Conservation (phyloP, 768 basidiomycete species). For the Pisolithus microcarpus region DNA sequence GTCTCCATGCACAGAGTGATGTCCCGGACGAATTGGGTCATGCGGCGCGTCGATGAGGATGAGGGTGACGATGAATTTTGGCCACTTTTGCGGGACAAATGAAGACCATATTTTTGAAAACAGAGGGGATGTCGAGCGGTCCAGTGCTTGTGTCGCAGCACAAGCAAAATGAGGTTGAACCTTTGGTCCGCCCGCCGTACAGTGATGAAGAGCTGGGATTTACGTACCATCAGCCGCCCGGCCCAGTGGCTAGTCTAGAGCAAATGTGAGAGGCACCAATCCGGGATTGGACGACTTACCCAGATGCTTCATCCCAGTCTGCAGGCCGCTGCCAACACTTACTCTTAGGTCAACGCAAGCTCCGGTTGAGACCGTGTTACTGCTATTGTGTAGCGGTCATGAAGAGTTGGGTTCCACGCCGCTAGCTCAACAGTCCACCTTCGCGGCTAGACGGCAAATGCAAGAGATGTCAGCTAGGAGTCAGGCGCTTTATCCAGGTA, state of each 20-base stretch:
- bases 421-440: not conserved
- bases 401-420: not conserved
- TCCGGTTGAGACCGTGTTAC: not conserved
- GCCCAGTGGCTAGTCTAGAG: not conserved
- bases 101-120: constrained; percentile 47
- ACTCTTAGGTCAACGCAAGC: not conserved
- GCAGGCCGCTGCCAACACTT: too few species aligned
- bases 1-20: too few species aligned
- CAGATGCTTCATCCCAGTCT: not conserved
- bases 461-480: too few species aligned
- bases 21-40: too few species aligned
- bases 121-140: constrained; percentile 5
- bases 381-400: not conserved
- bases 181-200: too few species aligned
- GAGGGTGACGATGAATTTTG: too few species aligned
- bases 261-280: not conserved
- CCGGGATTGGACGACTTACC: not conserved
- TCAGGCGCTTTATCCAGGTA: not conserved
- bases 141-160: not conserved
- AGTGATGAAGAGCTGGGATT: not conserved
- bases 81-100: constrained; percentile 33
- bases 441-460: too few species aligned
- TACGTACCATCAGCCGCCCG: not conserved
- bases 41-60: too few species aligned
- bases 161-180: not conserved